phyloP scores from a whole-genome alignment of 257 asterid species.

The Solanum peruvianum region DNA sequence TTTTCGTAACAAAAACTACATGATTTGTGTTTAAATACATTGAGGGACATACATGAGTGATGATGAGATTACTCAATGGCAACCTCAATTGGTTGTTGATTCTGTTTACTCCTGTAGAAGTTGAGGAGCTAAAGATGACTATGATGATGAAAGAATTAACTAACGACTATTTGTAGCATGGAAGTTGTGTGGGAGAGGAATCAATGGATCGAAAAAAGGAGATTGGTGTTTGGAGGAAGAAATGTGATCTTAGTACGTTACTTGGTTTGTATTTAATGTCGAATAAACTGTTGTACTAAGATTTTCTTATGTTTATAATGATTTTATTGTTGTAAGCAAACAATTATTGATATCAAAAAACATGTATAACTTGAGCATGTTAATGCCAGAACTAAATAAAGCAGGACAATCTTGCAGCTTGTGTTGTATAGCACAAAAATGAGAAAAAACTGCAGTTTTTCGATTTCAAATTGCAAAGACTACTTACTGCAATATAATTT shows the following conservation, averaged over 20 bases:
- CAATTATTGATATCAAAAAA: neutral
- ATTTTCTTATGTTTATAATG: neutral
- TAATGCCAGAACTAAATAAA: neutral
- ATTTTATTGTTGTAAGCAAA: neutral
- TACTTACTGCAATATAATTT: neutral
- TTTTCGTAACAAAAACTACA: neutral
- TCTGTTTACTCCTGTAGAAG: neutral
- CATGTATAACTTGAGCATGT: neutral
- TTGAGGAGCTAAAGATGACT: neutral
- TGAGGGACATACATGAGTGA: neutral
- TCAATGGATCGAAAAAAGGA: constrained; percentile 22
- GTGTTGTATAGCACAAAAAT: neutral
- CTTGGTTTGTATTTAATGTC: neutral
- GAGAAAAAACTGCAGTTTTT: neutral
- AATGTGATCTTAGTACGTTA: neutral
- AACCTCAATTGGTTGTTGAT: neutral
- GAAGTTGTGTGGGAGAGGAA: constrained; percentile 10
- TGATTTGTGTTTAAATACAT: neutral
- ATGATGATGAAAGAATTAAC: neutral
- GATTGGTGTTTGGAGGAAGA: constrained; percentile 60
- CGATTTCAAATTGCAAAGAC: neutral
- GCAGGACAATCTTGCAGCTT: neutral
- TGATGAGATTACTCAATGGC: neutral
- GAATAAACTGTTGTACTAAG: neutral
- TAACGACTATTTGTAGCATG: constrained; percentile 17